Evolutionary conservation across 805 yeast genomes (phyloP).

Genomic region (Candida sanyiensis): DNA sequence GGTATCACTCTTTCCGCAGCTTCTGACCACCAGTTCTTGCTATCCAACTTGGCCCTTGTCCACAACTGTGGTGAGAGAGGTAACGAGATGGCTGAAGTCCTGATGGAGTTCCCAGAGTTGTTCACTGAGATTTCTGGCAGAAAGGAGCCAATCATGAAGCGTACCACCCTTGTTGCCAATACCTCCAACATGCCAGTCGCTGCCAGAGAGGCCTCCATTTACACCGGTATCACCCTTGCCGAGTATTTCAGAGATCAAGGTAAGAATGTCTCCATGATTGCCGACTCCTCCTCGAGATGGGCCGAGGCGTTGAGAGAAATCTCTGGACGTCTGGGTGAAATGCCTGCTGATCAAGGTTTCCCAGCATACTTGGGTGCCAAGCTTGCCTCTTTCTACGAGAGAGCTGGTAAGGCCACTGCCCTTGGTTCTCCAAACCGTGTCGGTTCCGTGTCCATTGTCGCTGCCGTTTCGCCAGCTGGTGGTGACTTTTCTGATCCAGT

Average conservation of each 20-base stretch:
- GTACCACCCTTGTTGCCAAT: conserved; percentile 97
- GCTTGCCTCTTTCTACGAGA: conserved; percentile 97
- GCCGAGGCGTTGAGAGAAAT: conserved; percentile 99
- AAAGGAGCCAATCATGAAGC: conserved; percentile 98
- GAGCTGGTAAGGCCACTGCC: conserved; percentile 96
- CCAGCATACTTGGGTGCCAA: conserved; percentile 99
- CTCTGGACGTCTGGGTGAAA: conserved; percentile 99
- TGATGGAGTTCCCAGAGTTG: conserved; percentile 99
- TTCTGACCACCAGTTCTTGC: conserved; percentile 39
- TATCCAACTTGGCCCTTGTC: conserved; percentile 33
- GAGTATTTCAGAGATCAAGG: conserved; percentile 99
- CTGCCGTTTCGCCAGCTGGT: conserved; percentile 99
- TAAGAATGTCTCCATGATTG: conserved; percentile 98
- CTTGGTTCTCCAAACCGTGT: conserved; percentile 94
- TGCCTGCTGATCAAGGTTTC: conserved; percentile 99
- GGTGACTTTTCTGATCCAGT: conserved; percentile 99
- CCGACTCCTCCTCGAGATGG: conserved; percentile 99
- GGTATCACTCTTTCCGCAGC: conserved; percentile 34
- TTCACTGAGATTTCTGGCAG: conserved; percentile 86
- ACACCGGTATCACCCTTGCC: conserved; percentile 97
- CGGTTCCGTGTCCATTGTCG: conserved; percentile 99
- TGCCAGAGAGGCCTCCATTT: conserved; percentile 98
- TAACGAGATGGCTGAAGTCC: conserved; percentile 98
- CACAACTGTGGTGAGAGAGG: conserved; percentile 83
- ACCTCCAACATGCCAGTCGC: conserved; percentile 99